These are phyloP conservation scores for Macadamia tetraphylla DNA, from an alignment of 164 flowering plant species.

Conservation along the genomic window DNA sequence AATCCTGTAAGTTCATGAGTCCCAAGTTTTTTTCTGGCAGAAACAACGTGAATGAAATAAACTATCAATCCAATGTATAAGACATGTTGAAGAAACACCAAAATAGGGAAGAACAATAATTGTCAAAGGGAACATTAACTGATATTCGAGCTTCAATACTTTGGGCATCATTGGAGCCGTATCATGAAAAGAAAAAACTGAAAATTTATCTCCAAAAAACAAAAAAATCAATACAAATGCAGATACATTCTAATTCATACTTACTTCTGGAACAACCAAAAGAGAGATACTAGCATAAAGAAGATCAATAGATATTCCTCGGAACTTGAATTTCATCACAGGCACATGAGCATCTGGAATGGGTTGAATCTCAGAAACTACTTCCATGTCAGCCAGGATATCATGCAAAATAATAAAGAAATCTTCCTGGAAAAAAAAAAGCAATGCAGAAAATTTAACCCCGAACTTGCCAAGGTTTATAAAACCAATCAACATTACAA, in stretches of 20 bases:
- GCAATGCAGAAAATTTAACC: not conserved
- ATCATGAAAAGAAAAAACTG: not conserved
- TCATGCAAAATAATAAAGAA: slow-evolving; percentile 71
- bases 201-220: not conserved
- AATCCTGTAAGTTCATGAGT: too few relatives aligned
- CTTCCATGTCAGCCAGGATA: slow-evolving; percentile 67
- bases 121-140: too few relatives aligned
- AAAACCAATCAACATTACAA: not conserved
- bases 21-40: too few relatives aligned
- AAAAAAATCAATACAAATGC: not conserved
- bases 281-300: slow-evolving; percentile 85
- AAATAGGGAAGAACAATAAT: too few relatives aligned
- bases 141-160: too few relatives aligned
- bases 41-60: too few relatives aligned
- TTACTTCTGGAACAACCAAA: slow-evolving; percentile 82
- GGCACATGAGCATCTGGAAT: slow-evolving; percentile 99
- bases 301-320: slow-evolving; percentile 86
- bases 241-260: slow-evolving; percentile 11
- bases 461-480: not conserved
- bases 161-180: too few relatives aligned
- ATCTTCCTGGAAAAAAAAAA: slow-evolving; percentile 45
- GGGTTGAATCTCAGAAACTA: slow-evolving; percentile 87
- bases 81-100: too few relatives aligned
- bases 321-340: slow-evolving; percentile 89
- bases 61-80: too few relatives aligned